phyloP scores from a whole-genome alignment of 768 basidiomycete genomes.

The Roridomyces roridus region DNA sequence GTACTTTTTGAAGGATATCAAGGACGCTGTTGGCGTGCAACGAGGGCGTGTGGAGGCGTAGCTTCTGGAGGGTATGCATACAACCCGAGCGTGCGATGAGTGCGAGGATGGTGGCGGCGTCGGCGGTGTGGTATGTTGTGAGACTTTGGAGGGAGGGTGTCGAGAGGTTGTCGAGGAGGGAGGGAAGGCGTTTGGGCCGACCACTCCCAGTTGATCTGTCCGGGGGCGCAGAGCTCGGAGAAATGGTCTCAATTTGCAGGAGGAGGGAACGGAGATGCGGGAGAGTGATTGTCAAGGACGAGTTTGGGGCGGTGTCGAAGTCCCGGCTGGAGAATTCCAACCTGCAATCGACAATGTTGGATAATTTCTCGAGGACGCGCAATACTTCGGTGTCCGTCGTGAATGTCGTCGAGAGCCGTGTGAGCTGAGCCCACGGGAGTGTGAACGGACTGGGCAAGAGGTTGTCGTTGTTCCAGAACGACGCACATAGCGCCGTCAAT shows the following conservation, averaged over 20 bases:
- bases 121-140: background rate
- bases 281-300: background rate
- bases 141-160: conserved; percentile 1
- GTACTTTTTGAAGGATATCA: background rate
- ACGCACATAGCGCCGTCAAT: background rate
- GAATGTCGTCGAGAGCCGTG: conserved; percentile 1
- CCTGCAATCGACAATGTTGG: background rate
- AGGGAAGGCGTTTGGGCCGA: background rate
- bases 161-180: conserved; percentile 1
- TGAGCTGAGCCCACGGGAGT: conserved; percentile 12
- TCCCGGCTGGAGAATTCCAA: background rate
- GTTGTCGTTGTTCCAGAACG: background rate
- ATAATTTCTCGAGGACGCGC: background rate
- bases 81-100: conserved; percentile 12
- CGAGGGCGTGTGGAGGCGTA: background rate
- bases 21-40: background rate
- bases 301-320: background rate
- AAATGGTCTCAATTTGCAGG: background rate
- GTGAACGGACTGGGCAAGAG: background rate
- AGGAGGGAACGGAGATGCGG: background rate
- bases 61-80: background rate
- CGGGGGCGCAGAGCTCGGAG: too few relatives aligned
- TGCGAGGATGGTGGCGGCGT: background rate
- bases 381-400: background rate
- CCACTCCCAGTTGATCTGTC: too few relatives aligned